phyloP scores from a whole-genome alignment of 2,329 filamentous ascomycete genomes.

The Emmonsiellopsis sp. region DNA sequence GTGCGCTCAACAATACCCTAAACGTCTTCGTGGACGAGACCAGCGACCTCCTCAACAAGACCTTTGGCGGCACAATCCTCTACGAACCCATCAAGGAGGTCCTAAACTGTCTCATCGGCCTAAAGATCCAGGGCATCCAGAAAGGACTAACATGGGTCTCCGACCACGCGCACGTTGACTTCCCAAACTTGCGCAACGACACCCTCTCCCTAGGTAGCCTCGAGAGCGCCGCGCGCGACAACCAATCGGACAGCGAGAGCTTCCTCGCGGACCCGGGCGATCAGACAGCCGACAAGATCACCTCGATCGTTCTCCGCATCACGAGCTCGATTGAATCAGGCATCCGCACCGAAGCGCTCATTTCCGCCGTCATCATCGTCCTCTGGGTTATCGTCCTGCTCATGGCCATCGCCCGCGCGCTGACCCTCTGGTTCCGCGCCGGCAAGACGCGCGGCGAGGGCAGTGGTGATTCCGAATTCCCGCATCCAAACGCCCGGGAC shows the following conservation, averaged over 20 bases:
- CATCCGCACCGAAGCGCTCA: constrained; percentile 68
- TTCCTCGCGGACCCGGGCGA: constrained; percentile 71
- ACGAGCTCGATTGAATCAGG: constrained; percentile 55
- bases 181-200: constrained; percentile 69
- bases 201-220: constrained; percentile 74
- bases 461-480: constrained; percentile 29
- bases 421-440: constrained; percentile 49
- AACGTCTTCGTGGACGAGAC: constrained; percentile 74
- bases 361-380: constrained; percentile 63
- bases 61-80: constrained; percentile 75
- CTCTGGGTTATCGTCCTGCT: constrained; percentile 72
- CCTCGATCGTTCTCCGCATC: constrained; percentile 62
- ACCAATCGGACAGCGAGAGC: constrained; percentile 47
- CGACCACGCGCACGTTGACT: constrained; percentile 71
- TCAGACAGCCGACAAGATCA: constrained; percentile 71
- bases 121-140: constrained; percentile 78
- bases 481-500: constrained; percentile 8
- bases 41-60: constrained; percentile 59
- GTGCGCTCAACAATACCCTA: constrained; percentile 74
- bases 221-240: constrained; percentile 39
- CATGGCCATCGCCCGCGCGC: constrained; percentile 59
- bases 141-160: constrained; percentile 89
- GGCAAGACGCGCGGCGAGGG: constrained; percentile 55
- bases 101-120: constrained; percentile 73
- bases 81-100: constrained; percentile 69